These are phyloP conservation scores for Tricholoma hemisulphureum DNA, from an alignment of 768 basidiomycete genomes.

Conservation along the genomic window DNA sequence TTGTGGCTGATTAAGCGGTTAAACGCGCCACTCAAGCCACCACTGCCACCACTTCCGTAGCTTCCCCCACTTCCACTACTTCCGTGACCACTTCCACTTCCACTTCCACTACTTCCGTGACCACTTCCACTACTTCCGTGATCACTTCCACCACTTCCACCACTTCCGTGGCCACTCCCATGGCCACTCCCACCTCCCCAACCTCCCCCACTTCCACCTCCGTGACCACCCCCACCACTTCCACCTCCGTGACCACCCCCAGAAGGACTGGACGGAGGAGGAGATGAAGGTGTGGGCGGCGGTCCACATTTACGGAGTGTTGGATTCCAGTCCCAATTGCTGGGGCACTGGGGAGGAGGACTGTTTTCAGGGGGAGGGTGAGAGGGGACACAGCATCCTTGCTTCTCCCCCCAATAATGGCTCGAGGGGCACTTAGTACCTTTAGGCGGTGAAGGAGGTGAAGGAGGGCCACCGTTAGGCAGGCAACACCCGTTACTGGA, in stretches of 20 bases:
- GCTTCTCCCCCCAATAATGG: constrained; percentile 48
- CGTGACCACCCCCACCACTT: constrained; percentile 1
- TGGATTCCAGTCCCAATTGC: constrained; percentile 46
- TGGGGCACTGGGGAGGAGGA: constrained; percentile 51
- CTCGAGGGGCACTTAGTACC: constrained; percentile 44
- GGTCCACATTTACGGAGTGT: constrained; percentile 42
- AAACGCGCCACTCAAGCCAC: too few species aligned
- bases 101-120: too few species aligned
- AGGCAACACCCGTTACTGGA: constrained; percentile 39
- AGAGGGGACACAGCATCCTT: constrained; percentile 54
- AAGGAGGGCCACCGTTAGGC: constrained; percentile 37
- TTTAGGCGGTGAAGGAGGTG: constrained; percentile 39
- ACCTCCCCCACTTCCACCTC: not conserved
- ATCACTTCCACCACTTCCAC: too few species aligned
- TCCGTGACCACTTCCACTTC: too few species aligned
- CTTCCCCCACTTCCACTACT: too few species aligned
- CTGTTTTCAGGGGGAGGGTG: constrained; percentile 36
- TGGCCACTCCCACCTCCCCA: constrained; percentile 12
- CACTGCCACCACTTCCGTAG: too few species aligned
- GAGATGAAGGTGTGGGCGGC: constrained; percentile 28
- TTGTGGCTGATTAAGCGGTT: too few species aligned
- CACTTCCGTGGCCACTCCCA: constrained; percentile 11
- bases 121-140: too few species aligned
- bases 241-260: constrained; percentile 10
- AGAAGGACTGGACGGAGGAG: constrained; percentile 39